phyloP scores from a whole-genome alignment of 2,329 filamentous ascomycete species.

The Aureobasidium lini region DNA sequence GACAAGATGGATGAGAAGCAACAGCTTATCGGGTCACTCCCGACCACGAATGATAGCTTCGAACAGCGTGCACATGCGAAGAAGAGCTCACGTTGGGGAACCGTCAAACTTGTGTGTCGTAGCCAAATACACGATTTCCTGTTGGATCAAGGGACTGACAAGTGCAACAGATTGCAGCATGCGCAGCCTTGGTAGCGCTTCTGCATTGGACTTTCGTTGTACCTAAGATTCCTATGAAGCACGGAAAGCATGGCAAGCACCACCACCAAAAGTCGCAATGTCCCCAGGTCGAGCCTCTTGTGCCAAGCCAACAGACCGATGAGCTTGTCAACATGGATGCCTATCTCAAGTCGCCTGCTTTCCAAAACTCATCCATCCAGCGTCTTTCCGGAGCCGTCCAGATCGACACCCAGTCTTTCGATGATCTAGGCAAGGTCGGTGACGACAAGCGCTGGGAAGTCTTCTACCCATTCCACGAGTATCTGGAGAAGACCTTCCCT shows the following conservation, averaged over 20 bases:
- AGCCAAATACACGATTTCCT: background rate
- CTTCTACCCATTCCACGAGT: slow-evolving; percentile 45
- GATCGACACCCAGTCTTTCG: slow-evolving; percentile 49
- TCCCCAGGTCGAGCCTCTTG: slow-evolving; percentile 15
- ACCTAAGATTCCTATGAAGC: background rate
- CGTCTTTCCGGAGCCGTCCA: slow-evolving; percentile 49
- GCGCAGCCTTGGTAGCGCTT: background rate
- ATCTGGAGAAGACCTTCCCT: slow-evolving; percentile 46
- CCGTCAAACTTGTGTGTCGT: background rate
- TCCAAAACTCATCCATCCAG: slow-evolving; percentile 30
- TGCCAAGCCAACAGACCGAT: slow-evolving; percentile 14
- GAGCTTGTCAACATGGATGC: slow-evolving; percentile 24
- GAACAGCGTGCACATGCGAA: slow-evolving; percentile 8
- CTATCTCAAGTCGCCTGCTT: slow-evolving; percentile 24
- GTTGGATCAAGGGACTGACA: background rate
- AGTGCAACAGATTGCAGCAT: background rate
- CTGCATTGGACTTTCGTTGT: background rate
- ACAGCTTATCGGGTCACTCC: slow-evolving; percentile 19
- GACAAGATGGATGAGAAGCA: slow-evolving; percentile 12
- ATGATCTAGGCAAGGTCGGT: slow-evolving; percentile 49
- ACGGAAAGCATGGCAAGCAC: slow-evolving; percentile 13
- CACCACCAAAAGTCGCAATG: slow-evolving; percentile 11
- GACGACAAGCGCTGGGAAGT: slow-evolving; percentile 49
- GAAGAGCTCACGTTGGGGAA: slow-evolving; percentile 4
- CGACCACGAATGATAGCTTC: background rate